phyloP scores from a whole-genome alignment of 164 flowering plant genomes.

The Dillenia turbinata region DNA sequence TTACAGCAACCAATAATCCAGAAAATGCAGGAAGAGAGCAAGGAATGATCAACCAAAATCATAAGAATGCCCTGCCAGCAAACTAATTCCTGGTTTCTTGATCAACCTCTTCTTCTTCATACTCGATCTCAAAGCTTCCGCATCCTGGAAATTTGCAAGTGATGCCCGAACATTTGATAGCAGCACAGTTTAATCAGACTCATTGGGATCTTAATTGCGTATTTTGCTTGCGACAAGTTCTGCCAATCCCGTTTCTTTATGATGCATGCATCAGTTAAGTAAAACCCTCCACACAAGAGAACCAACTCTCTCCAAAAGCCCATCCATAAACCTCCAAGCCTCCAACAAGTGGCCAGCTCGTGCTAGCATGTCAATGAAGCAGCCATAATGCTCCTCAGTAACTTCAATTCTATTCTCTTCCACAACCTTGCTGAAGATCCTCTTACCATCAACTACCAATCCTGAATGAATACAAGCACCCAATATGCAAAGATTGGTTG shows the following conservation, averaged over 20 bases:
- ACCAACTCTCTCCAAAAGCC: slow-evolving; percentile 7
- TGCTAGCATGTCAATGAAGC: slow-evolving; percentile 38
- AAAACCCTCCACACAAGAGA: slow-evolving; percentile 31
- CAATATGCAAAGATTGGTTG: slow-evolving; percentile 27
- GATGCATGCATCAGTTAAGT: slow-evolving; percentile 32
- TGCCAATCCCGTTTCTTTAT: slow-evolving; percentile 29
- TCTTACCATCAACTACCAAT: slow-evolving; percentile 33
- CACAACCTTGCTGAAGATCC: slow-evolving; percentile 27
- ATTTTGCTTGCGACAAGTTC: slow-evolving; percentile 31
- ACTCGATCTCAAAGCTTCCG: slow-evolving; percentile 27
- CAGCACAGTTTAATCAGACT: slow-evolving; percentile 31
- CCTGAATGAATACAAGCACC: slow-evolving; percentile 45
- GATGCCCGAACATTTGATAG: slow-evolving; percentile 45
- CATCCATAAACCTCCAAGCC: slow-evolving; percentile 15
- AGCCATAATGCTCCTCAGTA: slow-evolving; percentile 28
- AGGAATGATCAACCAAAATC: slow-evolving; percentile 12
- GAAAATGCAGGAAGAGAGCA: too few relatives aligned
- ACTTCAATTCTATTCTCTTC: slow-evolving; percentile 23
- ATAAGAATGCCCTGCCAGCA: slow-evolving; percentile 8
- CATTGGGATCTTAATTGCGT: slow-evolving; percentile 19
- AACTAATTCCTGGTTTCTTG: slow-evolving; percentile 35
- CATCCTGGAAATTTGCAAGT: slow-evolving; percentile 36
- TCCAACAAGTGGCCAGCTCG: slow-evolving; percentile 36
- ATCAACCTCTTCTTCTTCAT: slow-evolving; percentile 19
- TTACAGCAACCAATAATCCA: too few relatives aligned